phyloP scores from a whole-genome alignment of 2,329 filamentous ascomycete genomes.

The Diaporthe australafricana region DNA sequence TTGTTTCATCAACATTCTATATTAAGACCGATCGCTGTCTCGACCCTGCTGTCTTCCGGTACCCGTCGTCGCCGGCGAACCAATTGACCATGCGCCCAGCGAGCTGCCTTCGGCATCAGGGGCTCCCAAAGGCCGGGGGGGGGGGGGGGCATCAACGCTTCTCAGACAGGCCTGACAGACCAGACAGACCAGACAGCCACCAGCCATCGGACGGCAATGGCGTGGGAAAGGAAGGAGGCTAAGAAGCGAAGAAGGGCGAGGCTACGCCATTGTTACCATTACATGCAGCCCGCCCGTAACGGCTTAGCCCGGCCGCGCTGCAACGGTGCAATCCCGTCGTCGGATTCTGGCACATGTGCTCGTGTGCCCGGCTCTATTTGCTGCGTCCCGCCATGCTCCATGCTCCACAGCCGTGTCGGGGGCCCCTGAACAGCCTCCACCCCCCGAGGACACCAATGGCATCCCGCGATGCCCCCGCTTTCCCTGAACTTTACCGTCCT shows the following conservation, averaged over 20 bases:
- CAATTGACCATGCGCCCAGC: constrained; percentile 1
- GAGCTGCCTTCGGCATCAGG: neutral
- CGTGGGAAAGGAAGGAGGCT: too few species aligned
- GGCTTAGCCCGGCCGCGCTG: constrained; percentile 28
- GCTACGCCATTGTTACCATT: constrained; percentile 5
- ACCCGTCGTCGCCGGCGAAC: constrained; percentile 4
- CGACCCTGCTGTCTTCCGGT: constrained; percentile 2
- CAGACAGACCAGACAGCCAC: too few species aligned
- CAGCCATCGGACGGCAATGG: constrained; percentile 17
- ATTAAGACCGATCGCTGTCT: constrained; percentile 5
- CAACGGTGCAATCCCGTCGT: constrained; percentile 36
- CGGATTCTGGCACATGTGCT: constrained; percentile 36
- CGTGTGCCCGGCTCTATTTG: constrained; percentile 28
- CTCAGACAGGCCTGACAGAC: constrained; percentile 20
- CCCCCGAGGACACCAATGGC: constrained; percentile 18
- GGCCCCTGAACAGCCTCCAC: constrained; percentile 16
- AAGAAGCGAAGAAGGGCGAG: neutral
- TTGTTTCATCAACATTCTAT: constrained; percentile 23
- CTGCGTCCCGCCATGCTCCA: constrained; percentile 28
- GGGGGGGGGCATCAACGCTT: neutral
- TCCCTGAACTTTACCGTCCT: constrained; percentile 16
- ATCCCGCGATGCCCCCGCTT: constrained; percentile 21
- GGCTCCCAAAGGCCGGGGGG: neutral
- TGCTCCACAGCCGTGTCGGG: constrained; percentile 23
- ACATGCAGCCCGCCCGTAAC: constrained; percentile 26